phyloP scores from a whole-genome alignment of 768 basidiomycete genomes.

The Leccinellum rugosiceps region DNA sequence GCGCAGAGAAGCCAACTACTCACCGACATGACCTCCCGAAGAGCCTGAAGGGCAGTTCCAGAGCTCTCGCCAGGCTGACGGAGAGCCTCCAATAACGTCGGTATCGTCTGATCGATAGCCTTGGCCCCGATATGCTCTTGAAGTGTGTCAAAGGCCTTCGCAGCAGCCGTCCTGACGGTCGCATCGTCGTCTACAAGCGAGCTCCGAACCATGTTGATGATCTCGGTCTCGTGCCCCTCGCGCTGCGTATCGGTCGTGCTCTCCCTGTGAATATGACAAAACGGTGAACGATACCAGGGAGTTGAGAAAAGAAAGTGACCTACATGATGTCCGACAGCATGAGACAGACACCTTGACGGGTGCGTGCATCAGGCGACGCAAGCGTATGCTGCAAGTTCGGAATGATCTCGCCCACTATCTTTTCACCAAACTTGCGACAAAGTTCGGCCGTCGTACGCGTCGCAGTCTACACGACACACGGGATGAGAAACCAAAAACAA shows the following conservation, averaged over 20 bases:
- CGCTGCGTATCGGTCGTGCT: constrained; percentile 80
- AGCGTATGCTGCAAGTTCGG: constrained; percentile 69
- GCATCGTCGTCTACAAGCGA: constrained; percentile 88
- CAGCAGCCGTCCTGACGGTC: constrained; percentile 85
- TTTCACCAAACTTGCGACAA: constrained; percentile 94
- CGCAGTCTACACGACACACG: constrained; percentile 55
- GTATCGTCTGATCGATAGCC: constrained; percentile 96
- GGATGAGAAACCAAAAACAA: not conserved
- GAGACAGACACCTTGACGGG: constrained; percentile 82
- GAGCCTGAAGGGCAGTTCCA: constrained; percentile 91
- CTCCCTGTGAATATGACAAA: constrained; percentile 47
- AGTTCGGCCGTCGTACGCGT: constrained; percentile 82
- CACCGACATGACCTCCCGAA: constrained; percentile 92
- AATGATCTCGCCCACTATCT: constrained; percentile 80
- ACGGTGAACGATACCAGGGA: fast-evolving
- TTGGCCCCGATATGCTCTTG: constrained; percentile 88
- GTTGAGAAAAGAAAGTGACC: constrained; percentile 22
- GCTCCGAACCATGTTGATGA: constrained; percentile 78
- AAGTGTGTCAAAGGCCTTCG: constrained; percentile 84
- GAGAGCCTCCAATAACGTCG: constrained; percentile 89
- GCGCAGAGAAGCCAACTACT: constrained; percentile 19
- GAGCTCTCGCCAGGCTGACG: constrained; percentile 90
- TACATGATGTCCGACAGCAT: constrained; percentile 88
- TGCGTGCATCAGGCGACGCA: constrained; percentile 57
- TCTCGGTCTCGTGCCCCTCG: constrained; percentile 85